Evolutionary conservation across 2,329 filamentous ascomycete species (phyloP).

Genomic region (Penicillium sp.): DNA sequence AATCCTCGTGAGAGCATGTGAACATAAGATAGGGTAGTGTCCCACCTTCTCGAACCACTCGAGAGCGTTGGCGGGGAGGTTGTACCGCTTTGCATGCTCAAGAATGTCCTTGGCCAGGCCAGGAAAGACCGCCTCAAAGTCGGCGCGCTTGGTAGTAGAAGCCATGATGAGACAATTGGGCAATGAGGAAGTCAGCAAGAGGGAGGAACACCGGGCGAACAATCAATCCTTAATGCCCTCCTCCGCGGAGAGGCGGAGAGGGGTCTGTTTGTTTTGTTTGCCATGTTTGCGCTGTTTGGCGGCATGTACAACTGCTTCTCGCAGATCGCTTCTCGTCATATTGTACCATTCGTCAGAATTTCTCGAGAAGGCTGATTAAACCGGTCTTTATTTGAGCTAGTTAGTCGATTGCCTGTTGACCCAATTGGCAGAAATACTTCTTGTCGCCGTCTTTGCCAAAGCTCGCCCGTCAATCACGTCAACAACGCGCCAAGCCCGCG

Average conservation of each 20-base stretch:
- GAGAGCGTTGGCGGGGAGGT: constrained; percentile 75
- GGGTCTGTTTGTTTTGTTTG: constrained; percentile 18
- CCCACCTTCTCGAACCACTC: constrained; percentile 83
- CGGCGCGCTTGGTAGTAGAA: constrained; percentile 66
- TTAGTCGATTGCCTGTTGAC: background rate
- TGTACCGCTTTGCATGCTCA: constrained; percentile 76
- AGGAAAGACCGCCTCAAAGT: constrained; percentile 90
- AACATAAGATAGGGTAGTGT: background rate
- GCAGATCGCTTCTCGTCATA: background rate
- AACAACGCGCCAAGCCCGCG: constrained; percentile 12
- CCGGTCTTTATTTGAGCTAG: background rate
- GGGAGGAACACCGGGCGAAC: constrained; percentile 2
- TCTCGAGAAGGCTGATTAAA: background rate
- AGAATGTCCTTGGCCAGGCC: constrained; percentile 81
- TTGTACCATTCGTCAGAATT: constrained; percentile 1
- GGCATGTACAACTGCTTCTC: constrained; percentile 16
- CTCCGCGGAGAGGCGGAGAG: constrained; percentile 18
- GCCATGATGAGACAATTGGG: constrained; percentile 55
- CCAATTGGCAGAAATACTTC: background rate
- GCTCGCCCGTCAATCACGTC: constrained; percentile 2
- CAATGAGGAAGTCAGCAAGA: constrained; percentile 3
- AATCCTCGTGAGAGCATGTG: background rate
- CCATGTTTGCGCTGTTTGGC: constrained; percentile 34
- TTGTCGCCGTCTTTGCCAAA: background rate
- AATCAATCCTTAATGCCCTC: constrained; percentile 6